Percentiles rank a stretch among this genome's conserved stretches.
phyloP scores from a whole-genome alignment of 257 asterid genomes.

The Coffea canephora region DNA sequence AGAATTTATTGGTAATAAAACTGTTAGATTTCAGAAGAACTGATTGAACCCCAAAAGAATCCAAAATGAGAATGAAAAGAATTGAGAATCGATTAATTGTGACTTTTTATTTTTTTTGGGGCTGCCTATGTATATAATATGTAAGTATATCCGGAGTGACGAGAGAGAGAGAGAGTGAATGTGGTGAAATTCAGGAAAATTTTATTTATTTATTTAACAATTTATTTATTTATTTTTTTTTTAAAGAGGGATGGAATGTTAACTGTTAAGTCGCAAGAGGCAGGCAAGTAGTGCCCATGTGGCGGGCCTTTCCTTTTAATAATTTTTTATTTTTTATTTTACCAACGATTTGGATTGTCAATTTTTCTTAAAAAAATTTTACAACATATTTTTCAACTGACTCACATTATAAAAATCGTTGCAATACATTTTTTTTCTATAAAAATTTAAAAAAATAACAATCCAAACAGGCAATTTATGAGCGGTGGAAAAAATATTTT shows the following conservation, averaged over 20 bases:
- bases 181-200: conserved; percentile 1
- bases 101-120: neutral
- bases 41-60: neutral
- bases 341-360: too few species aligned
- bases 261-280: neutral
- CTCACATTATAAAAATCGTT: too few species aligned
- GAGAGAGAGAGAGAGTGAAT: neutral
- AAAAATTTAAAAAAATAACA: too few species aligned
- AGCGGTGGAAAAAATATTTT: too few species aligned
- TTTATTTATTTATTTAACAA: too few species aligned
- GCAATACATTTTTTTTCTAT: too few species aligned
- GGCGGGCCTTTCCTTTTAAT: conserved; percentile 24
- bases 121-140: neutral
- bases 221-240: neutral
- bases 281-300: conserved; percentile 30
- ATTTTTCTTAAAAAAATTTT: too few species aligned
- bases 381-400: too few species aligned
- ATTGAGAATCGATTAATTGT: conserved; percentile 3
- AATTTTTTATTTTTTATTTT: too few species aligned
- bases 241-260: neutral
- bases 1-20: neutral
- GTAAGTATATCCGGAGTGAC: neutral
- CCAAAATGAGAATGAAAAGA: neutral
- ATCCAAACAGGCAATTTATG: too few species aligned
- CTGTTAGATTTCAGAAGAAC: neutral